Conservation (phyloP, 345 rosid genomes). For the Eucalyptus cloeziana region DNA sequence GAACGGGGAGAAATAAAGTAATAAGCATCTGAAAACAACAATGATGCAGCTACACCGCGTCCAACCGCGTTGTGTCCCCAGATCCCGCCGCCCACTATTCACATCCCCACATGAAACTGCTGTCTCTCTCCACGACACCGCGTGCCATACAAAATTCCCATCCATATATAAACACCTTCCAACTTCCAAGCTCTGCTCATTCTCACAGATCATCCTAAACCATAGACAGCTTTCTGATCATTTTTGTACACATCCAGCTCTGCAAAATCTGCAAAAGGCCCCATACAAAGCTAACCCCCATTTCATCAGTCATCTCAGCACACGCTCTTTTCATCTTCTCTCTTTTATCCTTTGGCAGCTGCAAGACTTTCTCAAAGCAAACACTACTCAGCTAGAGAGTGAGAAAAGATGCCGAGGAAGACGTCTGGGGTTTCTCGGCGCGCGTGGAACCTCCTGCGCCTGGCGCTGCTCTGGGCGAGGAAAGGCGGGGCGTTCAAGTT, state of each 20-base stretch:
- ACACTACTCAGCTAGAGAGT: not conserved
- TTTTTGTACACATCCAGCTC: not conserved
- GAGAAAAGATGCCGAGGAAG: not conserved
- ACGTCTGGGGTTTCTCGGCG: not conserved
- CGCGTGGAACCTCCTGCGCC: conserved; percentile 48
- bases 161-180: not conserved
- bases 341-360: not conserved
- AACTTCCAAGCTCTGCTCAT: not conserved
- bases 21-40: no score
- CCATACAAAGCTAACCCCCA: not conserved
- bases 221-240: not conserved
- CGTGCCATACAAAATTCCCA: not conserved
- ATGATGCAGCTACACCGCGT: not conserved
- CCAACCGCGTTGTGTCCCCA: not conserved
- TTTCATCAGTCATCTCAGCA: no score
- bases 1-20: no score
- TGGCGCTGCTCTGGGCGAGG: conserved; percentile 62
- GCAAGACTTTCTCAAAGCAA: not conserved
- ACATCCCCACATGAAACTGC: not conserved
- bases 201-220: not conserved
- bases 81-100: not conserved
- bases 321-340: not conserved
- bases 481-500: conserved; percentile 61
- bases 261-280: not conserved
- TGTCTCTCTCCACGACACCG: not conserved